Evolutionary conservation across 345 rosid genomes (phyloP), one percentile per base, ranked within the genome.

Genomic region (Rhodamnia argentea): DNA sequence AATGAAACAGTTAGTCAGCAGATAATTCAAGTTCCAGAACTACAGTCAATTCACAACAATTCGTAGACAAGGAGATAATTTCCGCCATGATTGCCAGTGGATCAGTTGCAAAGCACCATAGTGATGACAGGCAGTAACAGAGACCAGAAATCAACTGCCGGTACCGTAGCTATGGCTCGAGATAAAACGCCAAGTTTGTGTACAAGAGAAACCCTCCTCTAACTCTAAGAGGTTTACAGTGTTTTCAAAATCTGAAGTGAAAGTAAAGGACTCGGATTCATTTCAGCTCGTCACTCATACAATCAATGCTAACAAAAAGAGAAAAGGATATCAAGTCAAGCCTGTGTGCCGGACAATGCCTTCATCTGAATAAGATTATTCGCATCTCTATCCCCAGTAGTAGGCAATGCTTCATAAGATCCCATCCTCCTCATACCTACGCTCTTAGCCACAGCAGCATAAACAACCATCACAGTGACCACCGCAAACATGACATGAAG

Each of bases 401-500:
- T 90, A 1, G 98, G 96, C 92, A 97, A 92, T 10, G 98, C 91
- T 86, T 97, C 99, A 29, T 97, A 97, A 3, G 99, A 91, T 0
- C 93, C 99, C 59, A 90, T 87, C 89, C 93, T 94, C 90, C 94
- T 85, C 15, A 89, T 83, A 10, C 95, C 95, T 22, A 89, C 88
- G 3, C 81, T 87, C 90, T 90, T 94, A 1, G 93, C 95, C 82
- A 90, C 88, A 87, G 93, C 89, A 13, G 93, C 97, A 29, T 94
- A 93, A 13, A 91, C 85, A 26, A 90, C 88, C 87, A 97, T 89
- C 40, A 97, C 85, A 57, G 92, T 82, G 58, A 95, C 27, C 16
- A 95, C 92, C 5, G 92, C 96, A 86, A 95, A 86, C 88, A 94
- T 92, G 20, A 93, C 98, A 86, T 97, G 96, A 10, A 94, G 84